phyloP scores from a whole-genome alignment of 176 grass and related monocot genomes.

The bread wheat (Triticum aestivum) region IWGSC_CS_RefSeq_v2.1 NC_057814.1:395141373-395141872 shows the following conservation, averaged over 20 bases:
- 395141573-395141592: neutral
- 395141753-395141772: slow-evolving; percentile 18
- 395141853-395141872: slow-evolving; percentile 52
- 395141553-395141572: neutral
- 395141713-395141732: slow-evolving; percentile 76
- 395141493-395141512: too few relatives aligned
- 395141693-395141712: slow-evolving; percentile 54
- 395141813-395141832: neutral
- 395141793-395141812: neutral
- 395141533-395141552: neutral
- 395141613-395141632: neutral
- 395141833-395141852: neutral
- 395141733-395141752: slow-evolving; percentile 36
- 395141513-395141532: neutral
- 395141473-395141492: neutral
- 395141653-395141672: slow-evolving; percentile 65
- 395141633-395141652: slow-evolving; percentile 68
- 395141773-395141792: neutral
- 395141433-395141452: neutral
- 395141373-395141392: neutral
- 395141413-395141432: neutral
- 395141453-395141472: neutral
- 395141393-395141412: neutral
- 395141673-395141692: slow-evolving; percentile 71
- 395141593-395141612: neutral